A percentile compares a stretch with the other conserved stretches of the same genome.
These are phyloP conservation scores for Fomitopsis serialis DNA, from an alignment of 768 basidiomycete species.

Conservation along the genomic window DNA sequence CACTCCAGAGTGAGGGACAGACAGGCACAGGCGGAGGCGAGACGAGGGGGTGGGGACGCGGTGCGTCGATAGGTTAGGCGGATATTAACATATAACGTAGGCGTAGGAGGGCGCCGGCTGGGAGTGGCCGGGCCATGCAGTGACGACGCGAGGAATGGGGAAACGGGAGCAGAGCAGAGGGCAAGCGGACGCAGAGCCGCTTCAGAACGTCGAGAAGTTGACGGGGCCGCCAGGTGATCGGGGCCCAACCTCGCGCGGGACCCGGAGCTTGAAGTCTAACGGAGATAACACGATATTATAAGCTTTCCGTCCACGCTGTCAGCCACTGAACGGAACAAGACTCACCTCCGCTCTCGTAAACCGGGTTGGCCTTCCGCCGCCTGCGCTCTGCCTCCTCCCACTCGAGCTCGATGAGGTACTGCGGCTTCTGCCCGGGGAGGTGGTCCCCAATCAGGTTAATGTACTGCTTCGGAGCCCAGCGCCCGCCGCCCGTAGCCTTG, in stretches of 20 bases:
- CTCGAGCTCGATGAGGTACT: constrained; percentile 68
- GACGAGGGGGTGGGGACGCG: background rate
- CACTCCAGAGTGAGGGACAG: background rate
- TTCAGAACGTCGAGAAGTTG: constrained; percentile 57
- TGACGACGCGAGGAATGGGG: background rate
- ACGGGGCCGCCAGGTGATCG: constrained; percentile 40
- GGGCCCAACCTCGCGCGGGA: constrained; percentile 44
- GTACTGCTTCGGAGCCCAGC: constrained; percentile 67
- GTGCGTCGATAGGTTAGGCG: background rate
- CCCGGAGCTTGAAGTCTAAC: constrained; percentile 63
- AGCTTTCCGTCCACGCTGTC: background rate
- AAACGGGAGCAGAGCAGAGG: background rate
- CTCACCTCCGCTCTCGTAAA: constrained; percentile 54
- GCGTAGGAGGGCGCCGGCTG: background rate
- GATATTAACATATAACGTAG: background rate
- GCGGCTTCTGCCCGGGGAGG: constrained; percentile 62
- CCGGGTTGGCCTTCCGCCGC: constrained; percentile 49
- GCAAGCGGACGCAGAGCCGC: background rate
- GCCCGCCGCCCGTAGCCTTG: constrained; percentile 75
- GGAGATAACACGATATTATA: background rate
- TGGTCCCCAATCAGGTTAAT: constrained; percentile 40
- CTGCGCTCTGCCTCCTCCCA: constrained; percentile 52
- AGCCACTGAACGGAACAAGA: background rate
- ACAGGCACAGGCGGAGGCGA: background rate
- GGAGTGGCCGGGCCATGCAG: background rate